These are phyloP conservation scores for Pichia sp. DNA, from an alignment of 1,139 yeast species.

Conservation along the genomic window DNA sequence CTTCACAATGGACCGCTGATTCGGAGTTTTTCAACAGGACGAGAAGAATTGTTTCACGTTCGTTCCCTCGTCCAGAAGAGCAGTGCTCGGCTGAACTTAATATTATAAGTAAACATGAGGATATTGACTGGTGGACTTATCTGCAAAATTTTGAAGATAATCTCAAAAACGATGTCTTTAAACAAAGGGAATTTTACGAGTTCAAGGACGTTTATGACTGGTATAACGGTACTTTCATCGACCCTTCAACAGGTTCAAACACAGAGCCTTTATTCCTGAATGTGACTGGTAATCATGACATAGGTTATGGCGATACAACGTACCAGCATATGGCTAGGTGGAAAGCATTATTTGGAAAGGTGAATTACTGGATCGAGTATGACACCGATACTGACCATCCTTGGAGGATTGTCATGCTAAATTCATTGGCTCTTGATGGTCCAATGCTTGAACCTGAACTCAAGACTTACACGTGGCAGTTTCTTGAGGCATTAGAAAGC, in stretches of 20 bases:
- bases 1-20: slow-evolving; percentile 95
- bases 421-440: slow-evolving; percentile 82
- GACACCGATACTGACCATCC: slow-evolving; percentile 58
- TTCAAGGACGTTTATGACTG: slow-evolving; percentile 64
- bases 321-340: slow-evolving; percentile 86
- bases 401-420: slow-evolving; percentile 82
- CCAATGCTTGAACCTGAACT: slow-evolving; percentile 80
- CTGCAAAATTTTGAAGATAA: slow-evolving; percentile 38
- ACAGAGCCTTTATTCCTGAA: slow-evolving; percentile 63
- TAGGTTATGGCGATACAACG: slow-evolving; percentile 95
- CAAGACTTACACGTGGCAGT: slow-evolving; percentile 63
- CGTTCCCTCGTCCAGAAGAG: slow-evolving; percentile 52
- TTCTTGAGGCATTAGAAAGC: slow-evolving; percentile 53
- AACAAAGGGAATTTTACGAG: slow-evolving; percentile 37
- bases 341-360: slow-evolving; percentile 68
- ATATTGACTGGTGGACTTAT: slow-evolving; percentile 52
- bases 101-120: slow-evolving; percentile 42
- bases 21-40: slow-evolving; percentile 80
- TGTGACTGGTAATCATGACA: slow-evolving; percentile 91
- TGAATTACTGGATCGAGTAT: slow-evolving; percentile 74
- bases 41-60: slow-evolving; percentile 59
- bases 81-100: slow-evolving; percentile 49
- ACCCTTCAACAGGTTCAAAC: slow-evolving; percentile 7
- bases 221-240: slow-evolving; percentile 39
- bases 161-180: slow-evolving; percentile 41